A percentile compares a stretch with the other conserved stretches of the same genome.
Conservation (phyloP, 306 rosid genomes). For the Inga leiocalycina region DNA sequence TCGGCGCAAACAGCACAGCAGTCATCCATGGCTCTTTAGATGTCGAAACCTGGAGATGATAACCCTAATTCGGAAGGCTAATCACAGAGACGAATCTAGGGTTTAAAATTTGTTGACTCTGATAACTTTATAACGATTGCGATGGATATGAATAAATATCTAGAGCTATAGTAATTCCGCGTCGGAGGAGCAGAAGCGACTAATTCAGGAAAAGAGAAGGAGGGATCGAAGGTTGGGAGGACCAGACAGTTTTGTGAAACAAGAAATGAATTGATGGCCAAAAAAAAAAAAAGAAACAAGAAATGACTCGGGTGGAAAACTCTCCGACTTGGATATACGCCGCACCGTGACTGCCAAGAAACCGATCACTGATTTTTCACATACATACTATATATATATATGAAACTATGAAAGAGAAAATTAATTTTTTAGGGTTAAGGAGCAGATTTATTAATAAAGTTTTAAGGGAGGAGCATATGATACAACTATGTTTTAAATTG, state of each 20-base stretch:
- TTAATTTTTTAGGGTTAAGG: too few species aligned
- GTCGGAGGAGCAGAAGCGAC: background rate
- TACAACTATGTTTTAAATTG: too few species aligned
- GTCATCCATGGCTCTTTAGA: constrained; percentile 66
- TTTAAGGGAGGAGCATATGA: too few species aligned
- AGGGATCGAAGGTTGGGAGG: constrained; percentile 9
- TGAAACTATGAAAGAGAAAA: too few species aligned
- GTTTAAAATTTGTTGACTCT: background rate
- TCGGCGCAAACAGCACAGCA: constrained; percentile 98
- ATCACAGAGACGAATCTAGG: constrained; percentile 19
- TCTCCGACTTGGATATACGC: background rate
- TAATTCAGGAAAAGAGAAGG: background rate
- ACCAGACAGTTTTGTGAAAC: background rate
- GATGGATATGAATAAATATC: background rate
- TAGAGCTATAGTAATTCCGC: background rate
- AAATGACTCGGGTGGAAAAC: background rate
- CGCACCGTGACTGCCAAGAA: too few species aligned
- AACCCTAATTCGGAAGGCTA: constrained; percentile 37
- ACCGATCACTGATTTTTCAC: too few species aligned
- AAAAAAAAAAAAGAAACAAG: background rate
- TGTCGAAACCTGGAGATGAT: background rate
- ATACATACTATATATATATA: too few species aligned
- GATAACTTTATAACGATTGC: background rate
- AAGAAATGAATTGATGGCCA: background rate
- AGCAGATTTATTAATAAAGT: too few species aligned